Evolutionary conservation across 768 basidiomycete genomes (phyloP).

Genomic region (Strobilomyces echinocephalus): DNA sequence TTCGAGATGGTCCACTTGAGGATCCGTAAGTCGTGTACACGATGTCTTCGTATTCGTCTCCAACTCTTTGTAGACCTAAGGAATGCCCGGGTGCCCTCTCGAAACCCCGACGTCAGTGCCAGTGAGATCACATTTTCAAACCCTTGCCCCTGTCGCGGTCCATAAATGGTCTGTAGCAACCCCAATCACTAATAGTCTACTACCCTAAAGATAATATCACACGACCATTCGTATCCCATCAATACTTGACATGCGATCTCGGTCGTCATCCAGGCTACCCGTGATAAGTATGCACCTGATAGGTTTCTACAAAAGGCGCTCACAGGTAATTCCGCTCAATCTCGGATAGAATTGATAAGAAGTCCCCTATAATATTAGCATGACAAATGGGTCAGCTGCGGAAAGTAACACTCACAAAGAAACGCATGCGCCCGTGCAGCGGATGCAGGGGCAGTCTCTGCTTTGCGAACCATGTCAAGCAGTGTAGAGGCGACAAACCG

Average conservation of each 20-base stretch:
- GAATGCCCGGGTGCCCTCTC: too few relatives aligned
- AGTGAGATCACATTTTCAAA: too few relatives aligned
- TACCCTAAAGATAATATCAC: too few relatives aligned
- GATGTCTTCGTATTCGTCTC: too few relatives aligned
- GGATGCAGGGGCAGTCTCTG: constrained; percentile 72
- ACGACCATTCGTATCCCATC: constrained; percentile 42
- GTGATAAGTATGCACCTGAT: constrained; percentile 25
- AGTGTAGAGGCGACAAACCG: constrained; percentile 90
- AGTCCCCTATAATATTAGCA: constrained; percentile 62
- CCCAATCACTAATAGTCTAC: too few relatives aligned
- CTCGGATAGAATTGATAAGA: constrained; percentile 84
- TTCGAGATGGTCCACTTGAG: too few relatives aligned
- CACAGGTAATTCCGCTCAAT: constrained; percentile 88
- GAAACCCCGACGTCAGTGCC: too few relatives aligned
- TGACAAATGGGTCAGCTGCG: constrained; percentile 4
- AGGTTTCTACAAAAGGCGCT: constrained; percentile 23
- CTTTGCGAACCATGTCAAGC: constrained; percentile 77
- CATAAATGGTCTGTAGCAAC: too few relatives aligned
- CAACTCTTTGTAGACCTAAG: too few relatives aligned
- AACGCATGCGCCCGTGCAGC: constrained; percentile 85
- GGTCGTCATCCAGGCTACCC: constrained; percentile 45
- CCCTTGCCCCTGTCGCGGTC: too few relatives aligned
- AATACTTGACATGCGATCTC: constrained; percentile 42
- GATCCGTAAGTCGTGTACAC: too few relatives aligned
- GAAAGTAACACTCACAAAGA: constrained; percentile 52